Base-by-base conservation (phyloP, 805 yeast genomes). In the Kazachstania taianensis region DNA sequence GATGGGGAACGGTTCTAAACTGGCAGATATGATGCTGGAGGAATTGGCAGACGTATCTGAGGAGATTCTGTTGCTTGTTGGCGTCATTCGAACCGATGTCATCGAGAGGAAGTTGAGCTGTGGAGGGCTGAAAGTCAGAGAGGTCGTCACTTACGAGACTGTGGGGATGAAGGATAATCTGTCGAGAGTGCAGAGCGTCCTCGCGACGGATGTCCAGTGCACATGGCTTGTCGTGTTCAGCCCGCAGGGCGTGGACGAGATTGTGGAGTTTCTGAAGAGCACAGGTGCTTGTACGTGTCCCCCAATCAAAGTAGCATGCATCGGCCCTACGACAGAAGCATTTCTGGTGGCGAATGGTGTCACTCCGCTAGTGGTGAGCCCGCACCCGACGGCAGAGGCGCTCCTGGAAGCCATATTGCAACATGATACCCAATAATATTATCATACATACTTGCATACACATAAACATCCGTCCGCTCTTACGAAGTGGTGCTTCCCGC, bases 311-410 rank as follows among this genome's bases (percentile, higher is more conserved):
- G 61, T 85, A 12, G 96, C 94, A 0, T 76, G 87, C 3, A 89
- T 89, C 39, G 97, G 97, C 0, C 96, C 96, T 2, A 89, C 96
- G 0, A 89, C 97, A 0, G 75, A 80, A 37, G 66, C 63, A 27
- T 85, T 72, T 48, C 58, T 87, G 29, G 26, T 55, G 5, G 55
- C 63, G 1, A 65, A 71, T 14, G 78, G 74, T 0, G 53, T 89
- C 3, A 44, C 30, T 1, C 83, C 87, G 1, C 60, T 71, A 27
- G 71, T 81, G 1, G 81, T 80, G 3, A 78, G 95, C 3, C 57
- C 59, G 5, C 75, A 74, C 40, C 97, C 97, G 0, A 77, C 77
- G 22, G 85, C 95, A 0, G 46, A 44, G 2, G 66, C 80, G 3
- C 59, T 86, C 27, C 56, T 69, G 7, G 57, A 61, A 30, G 74